These are phyloP conservation scores for Malassezia restricta DNA, from an alignment of 1,284 basidiomycete genomes.

Conservation along the genomic window DNA sequence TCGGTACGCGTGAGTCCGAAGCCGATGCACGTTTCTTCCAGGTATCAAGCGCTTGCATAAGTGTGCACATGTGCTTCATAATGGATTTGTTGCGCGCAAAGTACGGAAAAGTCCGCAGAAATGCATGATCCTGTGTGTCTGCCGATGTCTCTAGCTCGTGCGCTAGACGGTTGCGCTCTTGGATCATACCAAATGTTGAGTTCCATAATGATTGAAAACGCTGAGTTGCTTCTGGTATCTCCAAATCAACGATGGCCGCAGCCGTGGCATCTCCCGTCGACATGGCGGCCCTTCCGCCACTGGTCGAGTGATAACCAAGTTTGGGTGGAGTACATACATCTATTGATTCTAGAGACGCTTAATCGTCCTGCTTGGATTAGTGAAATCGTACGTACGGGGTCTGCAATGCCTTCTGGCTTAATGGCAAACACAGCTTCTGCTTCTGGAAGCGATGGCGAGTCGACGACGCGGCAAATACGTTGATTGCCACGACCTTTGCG, in stretches of 20 bases:
- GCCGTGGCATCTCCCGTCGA: neutral
- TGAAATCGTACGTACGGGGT: constrained; percentile 22
- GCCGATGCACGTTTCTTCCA: constrained; percentile 1
- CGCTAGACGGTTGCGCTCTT: constrained; percentile 9
- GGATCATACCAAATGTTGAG: constrained; percentile 4
- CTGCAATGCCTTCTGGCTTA: constrained; percentile 47
- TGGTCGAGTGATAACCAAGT: too few species aligned
- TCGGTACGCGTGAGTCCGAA: constrained; percentile 1
- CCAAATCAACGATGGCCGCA: neutral
- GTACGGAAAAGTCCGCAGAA: constrained; percentile 8
- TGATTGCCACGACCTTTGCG: constrained; percentile 87
- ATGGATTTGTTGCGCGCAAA: constrained; percentile 11
- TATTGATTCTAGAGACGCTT: neutral
- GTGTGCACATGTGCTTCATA: constrained; percentile 6
- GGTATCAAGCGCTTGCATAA: constrained; percentile 6
- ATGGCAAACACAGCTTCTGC: constrained; percentile 93
- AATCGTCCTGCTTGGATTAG: constrained; percentile 13
- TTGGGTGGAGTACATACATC: neutral
- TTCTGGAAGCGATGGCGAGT: constrained; percentile 94
- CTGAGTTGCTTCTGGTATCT: neutral
- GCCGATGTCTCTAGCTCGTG: constrained; percentile 7
- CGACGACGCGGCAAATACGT: constrained; percentile 90
- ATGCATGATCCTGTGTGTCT: constrained; percentile 3
- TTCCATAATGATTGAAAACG: constrained; percentile 7
- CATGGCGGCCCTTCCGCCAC: neutral